Conservation (phyloP, 192 early-diverging fungal genomes). For the Coemansia asiatica region DNA sequence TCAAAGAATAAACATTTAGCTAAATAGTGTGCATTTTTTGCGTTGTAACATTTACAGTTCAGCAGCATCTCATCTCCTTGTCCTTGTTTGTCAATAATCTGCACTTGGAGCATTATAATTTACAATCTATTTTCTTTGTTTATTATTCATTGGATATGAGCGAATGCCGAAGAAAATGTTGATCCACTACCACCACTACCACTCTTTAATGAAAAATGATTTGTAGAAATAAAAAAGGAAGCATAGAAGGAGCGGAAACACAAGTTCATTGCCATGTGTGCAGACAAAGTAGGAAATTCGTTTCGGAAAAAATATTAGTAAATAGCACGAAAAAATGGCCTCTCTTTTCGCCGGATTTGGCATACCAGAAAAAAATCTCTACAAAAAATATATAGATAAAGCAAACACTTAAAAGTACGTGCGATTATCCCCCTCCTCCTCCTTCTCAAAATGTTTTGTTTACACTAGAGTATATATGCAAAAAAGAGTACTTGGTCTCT, state of each 20-base stretch:
- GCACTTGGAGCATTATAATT: too few species aligned
- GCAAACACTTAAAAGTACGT: not conserved
- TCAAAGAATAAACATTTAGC: not conserved
- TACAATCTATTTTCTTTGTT: too few species aligned
- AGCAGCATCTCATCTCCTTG: too few species aligned
- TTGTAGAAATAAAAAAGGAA: too few species aligned
- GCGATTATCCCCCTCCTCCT: not conserved
- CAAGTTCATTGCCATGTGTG: not conserved
- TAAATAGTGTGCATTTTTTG: too few species aligned
- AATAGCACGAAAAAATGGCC: not conserved
- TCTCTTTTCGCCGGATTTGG: not conserved
- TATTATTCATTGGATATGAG: too few species aligned
- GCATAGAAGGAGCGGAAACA: not conserved
- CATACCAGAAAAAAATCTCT: not conserved
- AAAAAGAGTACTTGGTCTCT: not conserved
- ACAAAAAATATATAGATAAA: not conserved
- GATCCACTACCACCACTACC: too few species aligned
- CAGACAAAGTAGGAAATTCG: not conserved
- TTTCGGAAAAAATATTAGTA: not conserved
- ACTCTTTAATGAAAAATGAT: too few species aligned
- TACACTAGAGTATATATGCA: not conserved
- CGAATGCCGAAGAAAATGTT: too few species aligned
- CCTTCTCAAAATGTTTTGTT: not conserved
- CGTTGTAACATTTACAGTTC: too few species aligned
- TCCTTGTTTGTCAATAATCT: too few species aligned